Conservation (phyloP, 176 grass and related monocot genomes). For the Musa schizocarpa region DNA sequence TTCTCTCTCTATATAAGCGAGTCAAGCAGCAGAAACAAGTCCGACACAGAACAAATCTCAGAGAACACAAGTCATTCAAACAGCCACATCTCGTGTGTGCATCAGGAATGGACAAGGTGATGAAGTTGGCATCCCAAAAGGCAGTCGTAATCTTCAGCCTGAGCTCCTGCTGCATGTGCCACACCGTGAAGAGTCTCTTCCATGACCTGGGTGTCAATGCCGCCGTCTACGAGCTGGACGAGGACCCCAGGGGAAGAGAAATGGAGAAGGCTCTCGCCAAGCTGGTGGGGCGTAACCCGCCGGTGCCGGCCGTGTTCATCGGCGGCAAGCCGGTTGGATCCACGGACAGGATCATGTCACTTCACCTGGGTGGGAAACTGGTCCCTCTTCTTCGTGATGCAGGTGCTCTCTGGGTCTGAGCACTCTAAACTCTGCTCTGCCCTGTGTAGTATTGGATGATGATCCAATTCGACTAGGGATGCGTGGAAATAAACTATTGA, state of each 20-base stretch:
- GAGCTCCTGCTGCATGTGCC: slow-evolving; percentile 86
- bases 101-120: slow-evolving; percentile 41
- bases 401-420: slow-evolving; percentile 38
- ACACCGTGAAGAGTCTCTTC: slow-evolving; percentile 49
- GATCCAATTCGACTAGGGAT: not conserved
- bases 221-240: slow-evolving; percentile 33
- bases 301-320: slow-evolving; percentile 45
- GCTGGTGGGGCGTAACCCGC: slow-evolving; percentile 16
- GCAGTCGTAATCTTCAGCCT: slow-evolving; percentile 71
- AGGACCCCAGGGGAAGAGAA: slow-evolving; percentile 25
- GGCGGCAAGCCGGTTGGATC: slow-evolving; percentile 37
- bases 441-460: not conserved
- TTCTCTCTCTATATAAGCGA: not conserved
- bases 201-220: slow-evolving; percentile 39
- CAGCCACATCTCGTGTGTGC: not conserved
- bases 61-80: not conserved
- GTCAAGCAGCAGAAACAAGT: not conserved
- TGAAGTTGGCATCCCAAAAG: slow-evolving; percentile 47
- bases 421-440: not conserved
- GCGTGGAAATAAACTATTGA: not conserved
- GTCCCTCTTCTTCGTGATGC: slow-evolving; percentile 43
- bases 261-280: slow-evolving; percentile 31
- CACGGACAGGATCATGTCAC: slow-evolving; percentile 39
- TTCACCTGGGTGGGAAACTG: slow-evolving; percentile 39
- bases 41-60: not conserved